Evolutionary conservation across 208 protist species (phyloP).

Genomic region (Herpetomonas tarakana): DNA sequence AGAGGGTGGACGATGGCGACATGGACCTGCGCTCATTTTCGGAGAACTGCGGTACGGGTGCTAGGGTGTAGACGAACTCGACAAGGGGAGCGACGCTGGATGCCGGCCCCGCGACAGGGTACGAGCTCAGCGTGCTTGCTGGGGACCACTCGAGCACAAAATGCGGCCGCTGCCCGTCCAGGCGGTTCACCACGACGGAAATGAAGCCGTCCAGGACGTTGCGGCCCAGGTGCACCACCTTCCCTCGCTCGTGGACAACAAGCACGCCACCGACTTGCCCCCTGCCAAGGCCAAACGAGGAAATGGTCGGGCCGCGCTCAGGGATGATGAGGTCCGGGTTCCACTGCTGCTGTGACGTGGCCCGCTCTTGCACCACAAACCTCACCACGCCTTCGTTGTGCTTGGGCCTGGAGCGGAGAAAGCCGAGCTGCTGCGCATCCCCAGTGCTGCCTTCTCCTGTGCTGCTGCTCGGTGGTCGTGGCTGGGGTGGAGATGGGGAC

Average conservation of each 20-base stretch:
- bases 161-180: slow-evolving; percentile 60
- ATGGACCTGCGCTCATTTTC: slow-evolving; percentile 30
- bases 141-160: slow-evolving; percentile 58
- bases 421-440: not conserved
- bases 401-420: not conserved
- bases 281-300: not conserved
- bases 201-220: slow-evolving; percentile 56
- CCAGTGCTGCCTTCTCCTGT: not conserved
- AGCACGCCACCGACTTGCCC: slow-evolving; percentile 29
- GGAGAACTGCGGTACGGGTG: slow-evolving; percentile 26
- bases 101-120: slow-evolving; percentile 62
- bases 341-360: not conserved
- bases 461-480: not conserved
- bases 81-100: slow-evolving; percentile 44
- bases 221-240: slow-evolving; percentile 58
- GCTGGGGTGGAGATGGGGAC: too few species aligned
- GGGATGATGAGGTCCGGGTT: slow-evolving; percentile 4
- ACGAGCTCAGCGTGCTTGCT: slow-evolving; percentile 33
- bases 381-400: slow-evolving; percentile 48
- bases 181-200: slow-evolving; percentile 23
- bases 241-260: slow-evolving; percentile 59
- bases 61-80: slow-evolving; percentile 32
- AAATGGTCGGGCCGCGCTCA: not conserved
- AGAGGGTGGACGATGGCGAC: slow-evolving; percentile 2
- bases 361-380: slow-evolving; percentile 38